Base-by-base conservation (phyloP, 2,329 filamentous ascomycete genomes). In the Cercospora sp. region DNA sequence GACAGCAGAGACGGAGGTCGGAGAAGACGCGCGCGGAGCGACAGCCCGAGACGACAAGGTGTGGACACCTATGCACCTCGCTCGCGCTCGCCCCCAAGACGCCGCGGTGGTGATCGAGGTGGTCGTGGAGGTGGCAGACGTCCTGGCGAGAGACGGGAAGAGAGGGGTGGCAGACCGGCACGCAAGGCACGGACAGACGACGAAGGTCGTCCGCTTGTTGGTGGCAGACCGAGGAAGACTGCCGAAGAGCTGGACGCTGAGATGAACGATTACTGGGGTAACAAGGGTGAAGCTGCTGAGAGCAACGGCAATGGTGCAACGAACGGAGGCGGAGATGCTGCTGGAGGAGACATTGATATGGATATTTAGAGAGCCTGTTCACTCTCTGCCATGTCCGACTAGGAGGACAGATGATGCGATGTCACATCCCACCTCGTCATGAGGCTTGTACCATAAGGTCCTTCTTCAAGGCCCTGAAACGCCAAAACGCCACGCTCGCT, bases 211-310 rank as follows among this genome's bases (percentile, higher is more conserved):
- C 71, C 74, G 5, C 57, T 75, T 12, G 76, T 75, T 6, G 76
- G 77, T 55, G 79, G 78, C 45, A 86, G 92, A 60, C 85, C 89
- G 2, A 90, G 88, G 81, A 97, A 97, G 86, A 97, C 94, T 0
- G 91, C 93, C 73, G 92, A 97, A 75, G 92, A 97, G 78, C 84
- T 97, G 49, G 94, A 97, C 79, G 92, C 92, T n/a, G 94, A 97
- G 81, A 97, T 97, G 94, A 93, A 90, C 32, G 92, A 97, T 77
- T 97, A 97, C 80, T 97, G 93, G 84, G 89, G 79, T 74, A 59
- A 77, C 74, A 66, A 79, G 81, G 59, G 80, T 77, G 62, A 79
- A 76, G 58, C 66, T 12, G 34, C 62, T 2, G 62, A 64, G 32
- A 57, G 62, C 21, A 40, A 81, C 77, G 26, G 79, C 76, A 74